A percentile compares a stretch with the other conserved stretches of the same genome.
Evolutionary conservation across 1,139 yeast species (phyloP).

Genomic region (Yamadazyma songkhlaensis): DNA sequence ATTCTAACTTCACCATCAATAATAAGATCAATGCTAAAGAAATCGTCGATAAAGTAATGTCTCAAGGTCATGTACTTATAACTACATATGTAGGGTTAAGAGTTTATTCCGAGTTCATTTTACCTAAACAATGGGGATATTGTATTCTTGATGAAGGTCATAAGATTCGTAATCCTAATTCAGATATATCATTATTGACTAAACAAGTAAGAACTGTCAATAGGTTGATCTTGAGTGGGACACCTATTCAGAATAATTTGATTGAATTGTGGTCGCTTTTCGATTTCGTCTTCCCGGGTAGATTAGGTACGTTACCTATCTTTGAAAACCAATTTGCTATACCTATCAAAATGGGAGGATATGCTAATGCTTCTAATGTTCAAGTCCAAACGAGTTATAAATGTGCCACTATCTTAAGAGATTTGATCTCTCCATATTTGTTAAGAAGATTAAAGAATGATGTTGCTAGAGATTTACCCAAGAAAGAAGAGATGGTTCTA

Average conservation of each 20-base stretch:
- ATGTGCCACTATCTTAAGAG: slow-evolving; percentile 89
- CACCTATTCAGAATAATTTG: slow-evolving; percentile 92
- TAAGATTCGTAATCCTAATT: slow-evolving; percentile 91
- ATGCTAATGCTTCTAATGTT: slow-evolving; percentile 92
- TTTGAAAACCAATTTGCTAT: slow-evolving; percentile 88
- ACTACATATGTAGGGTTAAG: slow-evolving; percentile 92
- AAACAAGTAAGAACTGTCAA: slow-evolving; percentile 80
- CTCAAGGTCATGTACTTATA: slow-evolving; percentile 75
- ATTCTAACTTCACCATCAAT: slow-evolving; percentile 18
- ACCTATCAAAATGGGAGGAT: slow-evolving; percentile 97
- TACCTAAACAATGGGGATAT: slow-evolving; percentile 84
- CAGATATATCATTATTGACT: slow-evolving; percentile 81
- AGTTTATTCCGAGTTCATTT: slow-evolving; percentile 65
- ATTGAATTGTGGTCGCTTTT: slow-evolving; percentile 92
- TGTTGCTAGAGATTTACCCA: slow-evolving; percentile 95
- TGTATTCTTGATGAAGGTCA: slow-evolving; percentile 95
- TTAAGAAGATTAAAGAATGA: slow-evolving; percentile 85
- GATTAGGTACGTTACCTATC: slow-evolving; percentile 90
- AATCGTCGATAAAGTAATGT: slow-evolving; percentile 49
- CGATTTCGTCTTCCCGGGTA: slow-evolving; percentile 93
- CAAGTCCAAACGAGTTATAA: slow-evolving; percentile 97
- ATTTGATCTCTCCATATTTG: slow-evolving; percentile 84
- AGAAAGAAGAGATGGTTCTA: slow-evolving; percentile 88
- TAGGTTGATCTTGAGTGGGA: slow-evolving; percentile 86
- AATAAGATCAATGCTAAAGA: slow-evolving; percentile 43